Evolutionary conservation across 2,329 filamentous ascomycete species (phyloP).

Genomic region (Thelonectria olida): DNA sequence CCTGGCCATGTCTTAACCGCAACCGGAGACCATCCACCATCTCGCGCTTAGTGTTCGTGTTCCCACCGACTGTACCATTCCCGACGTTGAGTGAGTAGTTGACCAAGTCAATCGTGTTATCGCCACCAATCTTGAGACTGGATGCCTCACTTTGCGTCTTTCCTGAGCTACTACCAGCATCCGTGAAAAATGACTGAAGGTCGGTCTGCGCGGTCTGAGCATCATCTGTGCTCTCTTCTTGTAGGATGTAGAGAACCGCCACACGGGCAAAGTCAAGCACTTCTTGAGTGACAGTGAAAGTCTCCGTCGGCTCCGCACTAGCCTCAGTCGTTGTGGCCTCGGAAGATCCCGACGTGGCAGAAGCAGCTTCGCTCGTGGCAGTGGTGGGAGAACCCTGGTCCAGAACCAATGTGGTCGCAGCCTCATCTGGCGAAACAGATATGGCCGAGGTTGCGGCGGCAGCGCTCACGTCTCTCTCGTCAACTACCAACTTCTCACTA

Average conservation of each 20-base stretch:
- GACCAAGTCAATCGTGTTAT: slow-evolving; percentile 61
- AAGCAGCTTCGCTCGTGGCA: slow-evolving; percentile 21
- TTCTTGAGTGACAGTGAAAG: slow-evolving; percentile 63
- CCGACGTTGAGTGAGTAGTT: slow-evolving; percentile 54
- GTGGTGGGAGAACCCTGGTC: slow-evolving; percentile 31
- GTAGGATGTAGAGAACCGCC: slow-evolving; percentile 68
- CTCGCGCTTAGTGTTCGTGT: slow-evolving; percentile 32
- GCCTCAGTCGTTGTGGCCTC: slow-evolving; percentile 23
- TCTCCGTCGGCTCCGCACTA: slow-evolving; percentile 18
- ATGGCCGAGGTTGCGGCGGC: slow-evolving; percentile 25
- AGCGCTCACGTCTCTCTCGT: slow-evolving; percentile 14
- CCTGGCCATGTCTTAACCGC: background rate
- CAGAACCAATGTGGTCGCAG: slow-evolving; percentile 31
- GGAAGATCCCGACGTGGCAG: slow-evolving; percentile 20
- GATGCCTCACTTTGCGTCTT: slow-evolving; percentile 50
- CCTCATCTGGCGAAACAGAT: slow-evolving; percentile 30
- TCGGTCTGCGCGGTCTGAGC: slow-evolving; percentile 63
- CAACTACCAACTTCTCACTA: slow-evolving; percentile 25
- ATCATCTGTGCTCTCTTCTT: slow-evolving; percentile 59
- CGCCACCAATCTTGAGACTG: slow-evolving; percentile 53
- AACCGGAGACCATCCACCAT: slow-evolving; percentile 5
- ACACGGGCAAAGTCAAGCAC: slow-evolving; percentile 72
- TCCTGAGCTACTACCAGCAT: slow-evolving; percentile 42
- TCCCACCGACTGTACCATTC: slow-evolving; percentile 41
- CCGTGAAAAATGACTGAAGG: slow-evolving; percentile 65